phyloP scores from a whole-genome alignment of 1,284 basidiomycete genomes.

The Boletus smithii region DNA sequence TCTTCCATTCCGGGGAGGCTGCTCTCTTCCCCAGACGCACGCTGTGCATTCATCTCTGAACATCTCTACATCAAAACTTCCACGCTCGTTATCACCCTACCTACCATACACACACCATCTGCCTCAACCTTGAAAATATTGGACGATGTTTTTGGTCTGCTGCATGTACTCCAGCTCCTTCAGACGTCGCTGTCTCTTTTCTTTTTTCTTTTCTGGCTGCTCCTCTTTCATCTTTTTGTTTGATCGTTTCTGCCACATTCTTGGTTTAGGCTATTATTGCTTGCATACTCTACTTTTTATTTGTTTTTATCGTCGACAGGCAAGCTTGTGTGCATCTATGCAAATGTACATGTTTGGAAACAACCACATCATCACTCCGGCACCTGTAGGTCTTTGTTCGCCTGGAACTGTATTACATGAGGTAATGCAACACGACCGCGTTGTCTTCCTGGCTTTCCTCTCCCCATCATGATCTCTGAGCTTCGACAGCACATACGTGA shows the following conservation, averaged over 20 bases:
- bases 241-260: conserved; percentile 6
- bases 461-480: conserved; percentile 28
- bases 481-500: conserved; percentile 30
- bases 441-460: too few species aligned
- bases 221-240: neutral
- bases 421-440: conserved; percentile 10
- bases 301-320: conserved; percentile 33
- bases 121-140: conserved; percentile 24
- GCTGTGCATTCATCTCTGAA: conserved; percentile 13
- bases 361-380: conserved; percentile 3
- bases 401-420: conserved; percentile 7
- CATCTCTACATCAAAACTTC: conserved; percentile 19
- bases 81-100: conserved; percentile 32
- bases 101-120: conserved; percentile 27
- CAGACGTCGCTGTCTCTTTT: conserved; percentile 13
- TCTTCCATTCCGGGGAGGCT: conserved; percentile 4
- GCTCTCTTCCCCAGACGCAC: conserved; percentile 13
- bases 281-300: conserved; percentile 29
- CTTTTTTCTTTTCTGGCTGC: neutral
- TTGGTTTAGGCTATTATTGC: conserved; percentile 24
- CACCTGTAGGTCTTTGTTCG: conserved; percentile 15
- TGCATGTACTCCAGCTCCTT: conserved; percentile 23
- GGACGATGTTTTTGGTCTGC: conserved; percentile 28
- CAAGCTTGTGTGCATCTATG: conserved; percentile 26
- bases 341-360: conserved; percentile 32